Conservation (phyloP, 805 yeast genomes). For the Myxozyma lipomycoides region DNA sequence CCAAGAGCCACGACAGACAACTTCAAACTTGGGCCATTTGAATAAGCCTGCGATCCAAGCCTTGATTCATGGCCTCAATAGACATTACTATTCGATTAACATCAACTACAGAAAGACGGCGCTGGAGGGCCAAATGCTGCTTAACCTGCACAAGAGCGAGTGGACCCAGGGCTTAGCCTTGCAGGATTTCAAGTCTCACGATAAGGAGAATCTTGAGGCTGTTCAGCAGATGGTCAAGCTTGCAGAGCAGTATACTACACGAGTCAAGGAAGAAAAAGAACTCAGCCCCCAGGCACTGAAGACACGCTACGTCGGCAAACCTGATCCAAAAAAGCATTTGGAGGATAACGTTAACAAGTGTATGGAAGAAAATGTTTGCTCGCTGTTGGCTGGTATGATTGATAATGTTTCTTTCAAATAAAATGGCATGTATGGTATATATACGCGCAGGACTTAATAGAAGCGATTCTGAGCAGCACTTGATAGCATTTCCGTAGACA, state of each 20-base stretch:
- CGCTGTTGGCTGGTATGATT: constrained; percentile 82
- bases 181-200: constrained; percentile 71
- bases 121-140: constrained; percentile 86
- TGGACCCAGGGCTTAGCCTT: constrained; percentile 92
- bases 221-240: constrained; percentile 79
- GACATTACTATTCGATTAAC: constrained; percentile 92
- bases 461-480: too few species aligned
- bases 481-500: too few species aligned
- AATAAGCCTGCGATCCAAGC: constrained; percentile 97
- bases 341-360: constrained; percentile 80
- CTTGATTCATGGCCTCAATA: constrained; percentile 90
- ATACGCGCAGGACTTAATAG: too few species aligned
- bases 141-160: constrained; percentile 88
- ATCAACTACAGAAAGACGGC: constrained; percentile 92
- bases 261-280: constrained; percentile 90
- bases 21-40: constrained; percentile 90
- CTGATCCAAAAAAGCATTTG: constrained; percentile 97
- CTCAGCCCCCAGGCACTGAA: constrained; percentile 81
- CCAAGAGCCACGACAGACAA: constrained; percentile 96
- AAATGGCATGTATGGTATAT: too few species aligned
- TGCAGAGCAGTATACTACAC: constrained; percentile 81
- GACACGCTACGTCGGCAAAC: constrained; percentile 96
- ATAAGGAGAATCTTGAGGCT: constrained; percentile 66
- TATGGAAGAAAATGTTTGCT: constrained; percentile 85
- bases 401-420: constrained; percentile 83